Conservation (phyloP, 2,329 filamentous ascomycete genomes). For the Stromatinia cepivora region DNA sequence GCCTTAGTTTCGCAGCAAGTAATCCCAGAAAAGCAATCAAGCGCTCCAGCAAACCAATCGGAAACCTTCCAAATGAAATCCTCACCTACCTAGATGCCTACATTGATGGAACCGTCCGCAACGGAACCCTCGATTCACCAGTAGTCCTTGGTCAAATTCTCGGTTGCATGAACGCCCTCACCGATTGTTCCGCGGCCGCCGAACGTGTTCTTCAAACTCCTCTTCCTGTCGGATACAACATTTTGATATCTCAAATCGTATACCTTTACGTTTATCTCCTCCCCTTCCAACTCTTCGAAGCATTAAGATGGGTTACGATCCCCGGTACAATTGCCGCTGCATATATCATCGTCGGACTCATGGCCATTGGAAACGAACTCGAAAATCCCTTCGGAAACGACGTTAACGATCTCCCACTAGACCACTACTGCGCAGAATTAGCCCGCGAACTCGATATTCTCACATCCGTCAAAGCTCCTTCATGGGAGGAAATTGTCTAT, state of each 20-base stretch:
- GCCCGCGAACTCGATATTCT: conserved; percentile 74
- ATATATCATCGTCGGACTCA: conserved; percentile 81
- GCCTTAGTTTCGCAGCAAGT: conserved; percentile 71
- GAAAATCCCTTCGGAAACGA: conserved; percentile 84
- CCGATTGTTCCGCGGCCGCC: conserved; percentile 70
- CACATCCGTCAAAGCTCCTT: conserved; percentile 30
- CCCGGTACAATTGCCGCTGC: conserved; percentile 70
- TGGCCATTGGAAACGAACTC: conserved; percentile 75
- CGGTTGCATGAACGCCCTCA: conserved; percentile 56
- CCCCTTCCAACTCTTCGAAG: conserved; percentile 72
- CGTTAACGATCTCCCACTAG: conserved; percentile 78
- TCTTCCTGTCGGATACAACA: conserved; percentile 78
- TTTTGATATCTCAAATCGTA: conserved; percentile 82
- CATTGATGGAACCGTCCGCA: conserved; percentile 35
- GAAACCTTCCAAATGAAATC: conserved; percentile 82
- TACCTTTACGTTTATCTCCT: conserved; percentile 80
- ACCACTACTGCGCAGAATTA: conserved; percentile 74
- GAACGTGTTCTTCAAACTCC: conserved; percentile 82
- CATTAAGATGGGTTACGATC: conserved; percentile 72
- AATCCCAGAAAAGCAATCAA: conserved; percentile 80
- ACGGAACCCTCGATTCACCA: conserved; percentile 42
- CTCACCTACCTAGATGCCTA: conserved; percentile 64
- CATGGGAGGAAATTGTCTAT: conserved; percentile 31
- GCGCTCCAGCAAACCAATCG: conserved; percentile 68
- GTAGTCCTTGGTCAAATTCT: conserved; percentile 36